Evolutionary conservation across 2,329 filamentous ascomycete species (phyloP).

Genomic region (Penicillium sumatraense): DNA sequence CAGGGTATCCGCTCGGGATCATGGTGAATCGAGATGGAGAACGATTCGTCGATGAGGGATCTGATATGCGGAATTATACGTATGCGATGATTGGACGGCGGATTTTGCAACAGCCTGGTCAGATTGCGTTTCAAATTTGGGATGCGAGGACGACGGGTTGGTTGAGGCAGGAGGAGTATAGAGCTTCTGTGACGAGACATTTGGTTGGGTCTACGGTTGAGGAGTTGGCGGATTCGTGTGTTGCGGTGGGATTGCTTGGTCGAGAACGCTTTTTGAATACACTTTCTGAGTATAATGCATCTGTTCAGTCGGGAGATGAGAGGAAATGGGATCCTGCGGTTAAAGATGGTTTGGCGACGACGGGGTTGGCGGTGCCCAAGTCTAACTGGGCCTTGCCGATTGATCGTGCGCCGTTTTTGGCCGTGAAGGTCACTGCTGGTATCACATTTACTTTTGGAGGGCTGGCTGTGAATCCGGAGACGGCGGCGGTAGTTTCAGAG

Average conservation of each 20-base stretch:
- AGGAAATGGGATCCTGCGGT: constrained; percentile 63
- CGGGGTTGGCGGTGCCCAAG: constrained; percentile 57
- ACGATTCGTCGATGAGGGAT: constrained; percentile 69
- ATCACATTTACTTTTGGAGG: constrained; percentile 73
- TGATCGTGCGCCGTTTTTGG: constrained; percentile 62
- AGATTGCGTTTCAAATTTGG: constrained; percentile 68
- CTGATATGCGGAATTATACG: constrained; percentile 69
- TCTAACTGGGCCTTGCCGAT: constrained; percentile 69
- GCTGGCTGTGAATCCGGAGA: constrained; percentile 60
- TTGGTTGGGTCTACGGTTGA: constrained; percentile 57
- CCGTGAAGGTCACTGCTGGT: constrained; percentile 67
- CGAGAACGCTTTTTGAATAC: constrained; percentile 56
- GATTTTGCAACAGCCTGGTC: constrained; percentile 63
- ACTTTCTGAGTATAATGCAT: constrained; percentile 61
- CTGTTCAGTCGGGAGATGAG: constrained; percentile 52
- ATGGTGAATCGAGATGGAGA: constrained; percentile 65
- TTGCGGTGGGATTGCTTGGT: constrained; percentile 53
- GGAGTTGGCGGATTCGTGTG: constrained; percentile 59
- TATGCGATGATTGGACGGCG: constrained; percentile 69
- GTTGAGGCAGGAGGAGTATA: constrained; percentile 67
- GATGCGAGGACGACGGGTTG: constrained; percentile 57
- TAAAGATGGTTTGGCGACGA: constrained; percentile 59
- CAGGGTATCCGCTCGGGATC: constrained; percentile 68
- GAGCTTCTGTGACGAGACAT: constrained; percentile 60
- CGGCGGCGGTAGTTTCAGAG: constrained; percentile 56